A percentile compares a stretch with the other conserved stretches of the same genome.
Conservation (phyloP, 1,139 yeast genomes). For the Ogataea hybrid region DNA sequence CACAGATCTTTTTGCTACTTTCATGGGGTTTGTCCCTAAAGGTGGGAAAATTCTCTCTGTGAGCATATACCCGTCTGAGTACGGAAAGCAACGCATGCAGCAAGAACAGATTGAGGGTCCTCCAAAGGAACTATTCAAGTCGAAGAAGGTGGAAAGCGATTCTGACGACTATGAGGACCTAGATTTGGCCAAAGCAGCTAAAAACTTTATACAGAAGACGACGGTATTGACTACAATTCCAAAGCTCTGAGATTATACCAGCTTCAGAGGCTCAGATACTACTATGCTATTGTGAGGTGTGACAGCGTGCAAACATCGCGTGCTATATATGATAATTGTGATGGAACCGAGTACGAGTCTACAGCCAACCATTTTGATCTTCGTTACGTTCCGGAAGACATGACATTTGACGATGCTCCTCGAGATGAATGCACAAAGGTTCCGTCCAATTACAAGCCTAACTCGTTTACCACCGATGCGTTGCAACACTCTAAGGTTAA, state of each 20-base stretch:
- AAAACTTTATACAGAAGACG: slow-evolving; percentile 68
- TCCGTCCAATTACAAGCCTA: slow-evolving; percentile 82
- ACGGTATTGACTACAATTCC: slow-evolving; percentile 69
- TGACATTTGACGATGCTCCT: slow-evolving; percentile 76
- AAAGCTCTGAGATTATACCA: slow-evolving; percentile 58
- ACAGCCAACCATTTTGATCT: slow-evolving; percentile 94
- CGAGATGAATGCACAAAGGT: slow-evolving; percentile 69
- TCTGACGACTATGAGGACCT: slow-evolving; percentile 39
- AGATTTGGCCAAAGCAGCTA: slow-evolving; percentile 50
- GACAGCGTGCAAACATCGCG: slow-evolving; percentile 72
- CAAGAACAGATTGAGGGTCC: slow-evolving; percentile 93
- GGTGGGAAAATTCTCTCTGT: slow-evolving; percentile 72
- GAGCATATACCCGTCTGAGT: slow-evolving; percentile 85
- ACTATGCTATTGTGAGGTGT: slow-evolving; percentile 89
- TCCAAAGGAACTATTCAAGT: slow-evolving; percentile 72
- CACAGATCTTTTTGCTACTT: slow-evolving; percentile 85
- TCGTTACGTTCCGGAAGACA: slow-evolving; percentile 88
- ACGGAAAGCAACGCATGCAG: slow-evolving; percentile 90
- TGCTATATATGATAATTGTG: slow-evolving; percentile 79
- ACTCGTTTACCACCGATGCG: slow-evolving; percentile 86
- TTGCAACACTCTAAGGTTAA: slow-evolving; percentile 91
- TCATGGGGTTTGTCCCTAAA: slow-evolving; percentile 79
- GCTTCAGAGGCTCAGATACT: slow-evolving; percentile 82
- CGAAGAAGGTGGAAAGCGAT: slow-evolving; percentile 31
- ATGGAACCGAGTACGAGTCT: slow-evolving; percentile 94